Percentiles rank a stretch among this genome's conserved stretches.
Evolutionary conservation across 495 filamentous ascomycete species (phyloP).

Genomic region (Aspergillus sparsus): DNA sequence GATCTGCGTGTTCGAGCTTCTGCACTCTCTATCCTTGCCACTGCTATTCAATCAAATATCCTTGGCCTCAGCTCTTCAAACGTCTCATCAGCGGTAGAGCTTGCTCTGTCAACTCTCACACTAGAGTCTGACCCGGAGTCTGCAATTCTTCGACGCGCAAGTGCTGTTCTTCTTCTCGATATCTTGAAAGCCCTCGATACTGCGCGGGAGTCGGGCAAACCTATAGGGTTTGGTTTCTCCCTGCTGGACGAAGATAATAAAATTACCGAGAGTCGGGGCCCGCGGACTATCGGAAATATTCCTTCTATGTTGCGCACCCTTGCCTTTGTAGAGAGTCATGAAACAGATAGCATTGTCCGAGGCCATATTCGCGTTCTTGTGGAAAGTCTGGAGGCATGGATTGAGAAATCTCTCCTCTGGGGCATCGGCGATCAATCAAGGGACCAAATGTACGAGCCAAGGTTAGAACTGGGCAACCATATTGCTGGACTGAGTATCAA

Average conservation of each 20-base stretch:
- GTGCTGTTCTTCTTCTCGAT: constrained; percentile 66
- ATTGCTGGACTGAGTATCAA: constrained; percentile 44
- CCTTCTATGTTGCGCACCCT: constrained; percentile 64
- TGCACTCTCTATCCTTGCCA: constrained; percentile 70
- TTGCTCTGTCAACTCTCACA: constrained; percentile 64
- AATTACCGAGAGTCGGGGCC: constrained; percentile 8
- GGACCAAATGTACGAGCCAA: constrained; percentile 25
- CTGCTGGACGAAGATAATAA: constrained; percentile 31
- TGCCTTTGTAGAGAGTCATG: constrained; percentile 64
- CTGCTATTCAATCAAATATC: constrained; percentile 66
- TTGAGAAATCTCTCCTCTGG: constrained; percentile 56
- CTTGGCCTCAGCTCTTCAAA: constrained; percentile 56
- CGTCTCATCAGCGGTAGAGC: constrained; percentile 62
- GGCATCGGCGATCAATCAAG: constrained; percentile 33
- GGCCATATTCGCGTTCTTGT: constrained; percentile 69
- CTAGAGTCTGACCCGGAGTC: constrained; percentile 63
- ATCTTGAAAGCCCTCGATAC: constrained; percentile 66
- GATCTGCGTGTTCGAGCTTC: constrained; percentile 78
- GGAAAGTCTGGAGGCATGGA: constrained; percentile 72
- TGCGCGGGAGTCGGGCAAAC: constrained; percentile 50
- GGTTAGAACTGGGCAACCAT: constrained; percentile 36
- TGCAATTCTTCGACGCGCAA: constrained; percentile 73
- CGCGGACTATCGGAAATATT: constrained; percentile 50
- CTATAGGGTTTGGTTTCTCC: constrained; percentile 62
- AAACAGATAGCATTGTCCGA: constrained; percentile 71